These are phyloP conservation scores for Psilocybe cubensis DNA, from an alignment of 768 basidiomycete genomes.

Conservation along the genomic window DNA sequence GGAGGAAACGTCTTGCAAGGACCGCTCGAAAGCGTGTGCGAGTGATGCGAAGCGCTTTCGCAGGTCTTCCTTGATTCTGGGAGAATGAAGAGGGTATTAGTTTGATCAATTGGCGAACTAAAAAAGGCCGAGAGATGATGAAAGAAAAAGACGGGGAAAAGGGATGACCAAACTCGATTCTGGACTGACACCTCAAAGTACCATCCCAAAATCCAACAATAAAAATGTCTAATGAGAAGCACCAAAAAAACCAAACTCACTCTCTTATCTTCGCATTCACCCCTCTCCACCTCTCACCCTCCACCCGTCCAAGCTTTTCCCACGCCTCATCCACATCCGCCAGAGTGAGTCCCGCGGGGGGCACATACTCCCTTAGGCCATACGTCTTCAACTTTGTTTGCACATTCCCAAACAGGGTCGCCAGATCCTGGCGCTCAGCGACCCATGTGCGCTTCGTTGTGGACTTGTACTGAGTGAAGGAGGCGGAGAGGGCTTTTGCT, in stretches of 20 bases:
- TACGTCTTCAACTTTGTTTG: constrained; percentile 95
- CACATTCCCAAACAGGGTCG: constrained; percentile 88
- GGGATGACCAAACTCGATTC: too few relatives aligned
- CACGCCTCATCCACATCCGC: constrained; percentile 80
- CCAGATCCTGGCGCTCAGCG: constrained; percentile 85
- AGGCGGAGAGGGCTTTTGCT: constrained; percentile 74
- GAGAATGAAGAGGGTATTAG: too few relatives aligned
- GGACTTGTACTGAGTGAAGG: constrained; percentile 82
- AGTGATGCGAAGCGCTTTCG: constrained; percentile 78
- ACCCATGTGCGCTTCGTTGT: constrained; percentile 88
- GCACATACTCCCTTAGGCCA: constrained; percentile 81
- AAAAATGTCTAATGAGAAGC: not conserved
- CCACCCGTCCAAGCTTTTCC: constrained; percentile 71
- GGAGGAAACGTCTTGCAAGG: constrained; percentile 64
- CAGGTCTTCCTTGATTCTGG: constrained; percentile 85
- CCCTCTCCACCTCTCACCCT: constrained; percentile 74
- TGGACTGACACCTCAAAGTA: not conserved
- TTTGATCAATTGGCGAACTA: too few relatives aligned
- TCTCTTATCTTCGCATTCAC: constrained; percentile 91
- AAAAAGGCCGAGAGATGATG: constrained; percentile 3
- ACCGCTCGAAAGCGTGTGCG: constrained; percentile 77
- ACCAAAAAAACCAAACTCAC: constrained; percentile 45
- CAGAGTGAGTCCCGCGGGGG: constrained; percentile 69
- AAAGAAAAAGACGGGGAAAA: not conserved
- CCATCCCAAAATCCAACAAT: constrained; percentile 1